Conservation (phyloP, 768 basidiomycete genomes). For the Phlebiopsis flavidoalba region DNA sequence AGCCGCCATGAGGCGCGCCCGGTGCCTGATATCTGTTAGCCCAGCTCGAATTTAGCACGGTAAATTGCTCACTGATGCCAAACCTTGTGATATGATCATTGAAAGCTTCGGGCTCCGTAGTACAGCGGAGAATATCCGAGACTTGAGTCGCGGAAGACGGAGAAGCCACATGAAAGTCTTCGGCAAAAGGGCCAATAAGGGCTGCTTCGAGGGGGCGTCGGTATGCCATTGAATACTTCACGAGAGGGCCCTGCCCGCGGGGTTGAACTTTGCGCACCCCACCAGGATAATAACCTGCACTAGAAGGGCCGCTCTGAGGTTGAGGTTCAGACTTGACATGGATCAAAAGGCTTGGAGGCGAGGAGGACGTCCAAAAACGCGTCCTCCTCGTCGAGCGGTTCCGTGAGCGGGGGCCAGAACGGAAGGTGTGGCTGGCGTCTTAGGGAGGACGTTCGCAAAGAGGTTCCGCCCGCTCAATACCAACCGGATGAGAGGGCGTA, state of each 20-base stretch:
- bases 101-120: background rate
- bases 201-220: background rate
- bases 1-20: background rate
- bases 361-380: background rate
- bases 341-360: background rate
- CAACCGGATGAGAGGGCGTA: background rate
- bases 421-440: background rate
- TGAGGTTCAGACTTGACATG: background rate
- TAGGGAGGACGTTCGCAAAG: background rate
- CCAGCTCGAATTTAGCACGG: background rate
- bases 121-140: background rate
- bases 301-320: background rate
- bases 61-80: background rate
- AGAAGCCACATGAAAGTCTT: background rate
- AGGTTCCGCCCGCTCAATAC: background rate
- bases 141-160: background rate
- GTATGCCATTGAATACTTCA: background rate
- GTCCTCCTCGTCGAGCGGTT: background rate
- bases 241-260: background rate
- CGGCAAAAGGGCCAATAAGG: background rate
- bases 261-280: background rate
- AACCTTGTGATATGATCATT: background rate
- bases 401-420: background rate
- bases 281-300: background rate
- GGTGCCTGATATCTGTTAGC: background rate